These are phyloP conservation scores for Stentor coeruleus DNA, from an alignment of 73 alveolate genomes.

Conservation along the genomic window DNA sequence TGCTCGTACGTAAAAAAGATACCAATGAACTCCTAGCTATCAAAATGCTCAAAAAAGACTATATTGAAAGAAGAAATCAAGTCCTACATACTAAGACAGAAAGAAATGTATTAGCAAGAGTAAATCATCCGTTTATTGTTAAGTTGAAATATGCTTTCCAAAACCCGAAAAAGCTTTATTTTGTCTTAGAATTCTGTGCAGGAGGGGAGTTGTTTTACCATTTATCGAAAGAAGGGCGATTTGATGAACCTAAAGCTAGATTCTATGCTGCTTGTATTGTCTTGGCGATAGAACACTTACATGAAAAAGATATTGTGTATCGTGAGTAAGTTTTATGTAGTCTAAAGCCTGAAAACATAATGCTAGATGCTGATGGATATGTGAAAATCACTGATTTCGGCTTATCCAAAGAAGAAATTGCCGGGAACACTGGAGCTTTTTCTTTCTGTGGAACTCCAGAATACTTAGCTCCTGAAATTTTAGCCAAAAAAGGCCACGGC, in stretches of 20 bases:
- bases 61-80: neutral
- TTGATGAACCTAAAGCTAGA: conserved; percentile 11
- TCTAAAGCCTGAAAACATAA: conserved; percentile 76
- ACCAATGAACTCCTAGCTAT: neutral
- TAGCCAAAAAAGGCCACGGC: conserved; percentile 77
- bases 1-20: neutral
- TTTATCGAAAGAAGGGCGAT: conserved; percentile 2
- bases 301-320: conserved; percentile 64
- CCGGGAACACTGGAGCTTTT: neutral
- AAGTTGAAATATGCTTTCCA: conserved; percentile 30
- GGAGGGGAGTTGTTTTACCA: conserved; percentile 27
- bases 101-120: conserved; percentile 15
- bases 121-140: conserved; percentile 28
- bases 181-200: neutral
- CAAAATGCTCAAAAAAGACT: neutral
- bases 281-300: conserved; percentile 45
- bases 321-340: no score
- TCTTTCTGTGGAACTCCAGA: conserved; percentile 35
- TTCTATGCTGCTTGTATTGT: conserved; percentile 43
- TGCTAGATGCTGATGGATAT: conserved; percentile 67
- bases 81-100: conserved; percentile 2
- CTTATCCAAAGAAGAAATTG: neutral
- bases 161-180: conserved; percentile 21
- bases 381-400: conserved; percentile 84
- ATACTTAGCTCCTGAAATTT: conserved; percentile 91